Evolutionary conservation across 2,329 filamentous ascomycete species (phyloP).

Genomic region (Pseudogymnoascus sp.): DNA sequence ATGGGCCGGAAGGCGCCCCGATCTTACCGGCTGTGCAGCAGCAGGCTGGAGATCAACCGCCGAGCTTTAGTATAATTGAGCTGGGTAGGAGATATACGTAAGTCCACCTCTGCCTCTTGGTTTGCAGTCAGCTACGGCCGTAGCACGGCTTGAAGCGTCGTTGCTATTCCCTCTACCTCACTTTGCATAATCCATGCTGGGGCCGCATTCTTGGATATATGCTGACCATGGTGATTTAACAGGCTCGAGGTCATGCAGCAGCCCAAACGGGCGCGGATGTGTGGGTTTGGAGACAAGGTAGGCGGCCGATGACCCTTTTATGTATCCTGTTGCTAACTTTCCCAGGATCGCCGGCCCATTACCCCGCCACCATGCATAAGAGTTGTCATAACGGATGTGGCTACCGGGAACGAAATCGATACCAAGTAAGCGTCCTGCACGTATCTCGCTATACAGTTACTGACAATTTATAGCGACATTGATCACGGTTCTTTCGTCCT

Average conservation of each 20-base stretch:
- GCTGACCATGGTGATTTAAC: background rate
- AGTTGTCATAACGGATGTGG: conserved; percentile 66
- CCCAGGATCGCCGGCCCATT: conserved; percentile 83
- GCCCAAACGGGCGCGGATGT: conserved; percentile 90
- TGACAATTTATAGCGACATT: conserved; percentile 45
- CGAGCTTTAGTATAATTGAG: conserved; percentile 8
- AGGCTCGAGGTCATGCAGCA: conserved; percentile 80
- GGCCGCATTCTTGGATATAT: background rate
- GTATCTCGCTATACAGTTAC: background rate
- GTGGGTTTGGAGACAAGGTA: conserved; percentile 97
- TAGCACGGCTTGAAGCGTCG: background rate
- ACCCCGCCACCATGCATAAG: conserved; percentile 90
- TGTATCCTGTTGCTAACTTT: conserved; percentile 11
- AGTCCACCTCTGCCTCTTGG: background rate
- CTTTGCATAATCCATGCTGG: background rate
- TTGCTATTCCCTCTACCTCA: background rate
- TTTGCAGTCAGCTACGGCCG: background rate
- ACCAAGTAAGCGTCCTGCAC: conserved; percentile 54
- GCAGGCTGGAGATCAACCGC: background rate
- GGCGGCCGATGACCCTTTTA: conserved; percentile 18
- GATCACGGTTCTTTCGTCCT: conserved; percentile 60
- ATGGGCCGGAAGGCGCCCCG: background rate
- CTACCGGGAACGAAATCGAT: conserved; percentile 72
- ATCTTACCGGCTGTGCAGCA: background rate
- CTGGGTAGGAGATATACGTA: conserved; percentile 9